These are phyloP conservation scores for Leccinum subgranulosum DNA, from an alignment of 768 basidiomycete species.

Conservation along the genomic window DNA sequence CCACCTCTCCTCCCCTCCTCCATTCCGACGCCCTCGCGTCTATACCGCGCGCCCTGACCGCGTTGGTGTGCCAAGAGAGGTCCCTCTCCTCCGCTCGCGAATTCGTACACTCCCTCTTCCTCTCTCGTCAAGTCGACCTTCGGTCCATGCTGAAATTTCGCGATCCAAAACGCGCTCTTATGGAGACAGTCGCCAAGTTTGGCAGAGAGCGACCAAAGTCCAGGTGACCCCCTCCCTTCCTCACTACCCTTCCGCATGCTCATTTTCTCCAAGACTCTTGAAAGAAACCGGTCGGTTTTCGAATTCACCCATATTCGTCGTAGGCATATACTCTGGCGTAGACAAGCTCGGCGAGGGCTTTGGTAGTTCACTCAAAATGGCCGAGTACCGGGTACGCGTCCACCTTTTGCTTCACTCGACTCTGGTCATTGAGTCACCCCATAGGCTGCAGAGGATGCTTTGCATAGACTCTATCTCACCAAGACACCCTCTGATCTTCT, in stretches of 20 bases:
- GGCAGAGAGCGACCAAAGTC: constrained; percentile 64
- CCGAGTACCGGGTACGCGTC: constrained; percentile 75
- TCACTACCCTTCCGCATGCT: background rate
- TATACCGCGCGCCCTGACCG: constrained; percentile 82
- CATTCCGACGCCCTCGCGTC: constrained; percentile 89
- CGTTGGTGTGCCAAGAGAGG: constrained; percentile 82
- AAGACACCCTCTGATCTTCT: constrained; percentile 65
- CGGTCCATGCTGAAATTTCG: constrained; percentile 75
- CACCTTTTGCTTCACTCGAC: background rate
- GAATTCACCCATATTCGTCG: constrained; percentile 89
- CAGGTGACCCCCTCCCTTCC: constrained; percentile 40
- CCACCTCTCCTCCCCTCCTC: constrained; percentile 48
- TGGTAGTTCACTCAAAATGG: constrained; percentile 91
- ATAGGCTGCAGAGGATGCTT: constrained; percentile 83
- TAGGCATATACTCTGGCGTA: constrained; percentile 84
- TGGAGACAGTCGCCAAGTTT: constrained; percentile 70
- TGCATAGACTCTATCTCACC: constrained; percentile 81
- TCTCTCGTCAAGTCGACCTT: constrained; percentile 81
- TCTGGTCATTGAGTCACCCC: background rate
- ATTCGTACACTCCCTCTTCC: constrained; percentile 88
- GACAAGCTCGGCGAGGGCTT: constrained; percentile 93
- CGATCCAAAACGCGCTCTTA: constrained; percentile 75
- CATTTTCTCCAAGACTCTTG: constrained; percentile 54
- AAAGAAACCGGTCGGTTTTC: constrained; percentile 92
- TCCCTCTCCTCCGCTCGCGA: constrained; percentile 83